Conservation (phyloP, 1,284 basidiomycete genomes). For the Ganoderma boninense region DNA sequence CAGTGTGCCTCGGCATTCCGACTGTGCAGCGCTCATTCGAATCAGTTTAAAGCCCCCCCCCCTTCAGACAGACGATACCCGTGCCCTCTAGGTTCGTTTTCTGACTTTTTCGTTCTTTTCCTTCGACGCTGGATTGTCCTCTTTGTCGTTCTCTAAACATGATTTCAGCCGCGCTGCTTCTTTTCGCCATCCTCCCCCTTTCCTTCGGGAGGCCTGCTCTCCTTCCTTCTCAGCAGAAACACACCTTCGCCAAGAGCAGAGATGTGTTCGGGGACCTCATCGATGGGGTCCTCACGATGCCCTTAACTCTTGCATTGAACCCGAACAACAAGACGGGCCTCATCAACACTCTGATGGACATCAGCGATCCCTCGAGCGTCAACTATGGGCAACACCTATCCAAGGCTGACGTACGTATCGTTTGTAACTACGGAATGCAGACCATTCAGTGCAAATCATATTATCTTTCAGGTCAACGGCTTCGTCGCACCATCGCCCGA, state of each 20-base stretch:
- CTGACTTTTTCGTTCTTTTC: neutral
- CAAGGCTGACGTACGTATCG: slow-evolving; percentile 39
- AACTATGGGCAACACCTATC: slow-evolving; percentile 42
- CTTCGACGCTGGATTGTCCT: neutral
- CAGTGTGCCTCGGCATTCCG: neutral
- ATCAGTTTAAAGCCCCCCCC: neutral
- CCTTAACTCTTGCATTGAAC: slow-evolving; percentile 43
- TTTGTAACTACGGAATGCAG: neutral
- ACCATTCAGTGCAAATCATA: too few species aligned
- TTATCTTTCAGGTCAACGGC: slow-evolving; percentile 41
- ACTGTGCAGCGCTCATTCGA: neutral
- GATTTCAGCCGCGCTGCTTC: slow-evolving; percentile 28
- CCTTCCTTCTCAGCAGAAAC: neutral
- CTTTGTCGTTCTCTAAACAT: slow-evolving; percentile 13
- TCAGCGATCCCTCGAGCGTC: slow-evolving; percentile 42
- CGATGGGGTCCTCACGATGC: slow-evolving; percentile 31
- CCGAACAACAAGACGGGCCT: slow-evolving; percentile 44
- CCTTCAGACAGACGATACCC: neutral
- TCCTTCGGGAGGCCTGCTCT: slow-evolving; percentile 31
- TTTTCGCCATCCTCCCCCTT: slow-evolving; percentile 31
- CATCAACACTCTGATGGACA: slow-evolving; percentile 42
- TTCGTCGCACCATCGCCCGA: slow-evolving; percentile 45
- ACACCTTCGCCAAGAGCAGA: slow-evolving; percentile 23
- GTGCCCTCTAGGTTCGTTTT: neutral
- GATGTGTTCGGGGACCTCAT: slow-evolving; percentile 36